A percentile compares a stretch with the other conserved stretches of the same genome.
Conservation (phyloP, 1,284 basidiomycete species). For the Coniferiporia weirii region DNA sequence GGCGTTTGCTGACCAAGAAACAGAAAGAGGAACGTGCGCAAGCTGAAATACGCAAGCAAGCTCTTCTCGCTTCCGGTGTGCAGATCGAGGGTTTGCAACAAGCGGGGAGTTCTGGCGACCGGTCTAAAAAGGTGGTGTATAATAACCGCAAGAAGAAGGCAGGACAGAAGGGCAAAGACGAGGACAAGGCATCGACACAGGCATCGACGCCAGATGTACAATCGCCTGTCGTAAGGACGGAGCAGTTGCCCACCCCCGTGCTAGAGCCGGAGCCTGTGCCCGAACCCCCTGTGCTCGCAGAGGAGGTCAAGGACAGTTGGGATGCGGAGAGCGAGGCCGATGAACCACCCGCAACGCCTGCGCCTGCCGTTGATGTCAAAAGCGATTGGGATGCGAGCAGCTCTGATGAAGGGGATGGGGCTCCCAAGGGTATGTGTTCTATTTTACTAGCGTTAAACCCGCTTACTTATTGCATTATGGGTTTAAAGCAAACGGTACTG, state of each 20-base stretch:
- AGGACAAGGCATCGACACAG: constrained; percentile 19
- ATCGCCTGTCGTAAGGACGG: constrained; percentile 20
- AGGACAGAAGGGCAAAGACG: constrained; percentile 32
- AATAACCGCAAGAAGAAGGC: constrained; percentile 79
- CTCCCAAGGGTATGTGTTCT: constrained; percentile 19
- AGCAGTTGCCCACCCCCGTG: constrained; percentile 32
- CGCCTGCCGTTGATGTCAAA: constrained; percentile 43
- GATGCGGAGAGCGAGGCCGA: constrained; percentile 67
- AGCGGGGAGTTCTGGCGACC: constrained; percentile 41
- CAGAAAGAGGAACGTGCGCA: constrained; percentile 93
- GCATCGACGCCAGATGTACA: constrained; percentile 23
- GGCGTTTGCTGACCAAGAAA: constrained; percentile 87
- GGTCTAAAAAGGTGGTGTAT: constrained; percentile 72
- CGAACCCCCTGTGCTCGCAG: constrained; percentile 38
- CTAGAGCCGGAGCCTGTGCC: constrained; percentile 37
- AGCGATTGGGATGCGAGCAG: constrained; percentile 87
- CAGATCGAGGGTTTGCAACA: constrained; percentile 84
- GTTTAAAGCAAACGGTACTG: background rate
- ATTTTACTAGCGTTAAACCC: constrained; percentile 9
- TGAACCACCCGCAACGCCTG: constrained; percentile 26
- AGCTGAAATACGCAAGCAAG: constrained; percentile 89
- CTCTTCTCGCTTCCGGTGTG: constrained; percentile 85
- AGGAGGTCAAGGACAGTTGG: constrained; percentile 76
- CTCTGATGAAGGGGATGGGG: constrained; percentile 48
- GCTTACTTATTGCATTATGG: background rate